phyloP scores from a whole-genome alignment of 2,329 filamentous ascomycete genomes.

The Xylariales sp. region DNA sequence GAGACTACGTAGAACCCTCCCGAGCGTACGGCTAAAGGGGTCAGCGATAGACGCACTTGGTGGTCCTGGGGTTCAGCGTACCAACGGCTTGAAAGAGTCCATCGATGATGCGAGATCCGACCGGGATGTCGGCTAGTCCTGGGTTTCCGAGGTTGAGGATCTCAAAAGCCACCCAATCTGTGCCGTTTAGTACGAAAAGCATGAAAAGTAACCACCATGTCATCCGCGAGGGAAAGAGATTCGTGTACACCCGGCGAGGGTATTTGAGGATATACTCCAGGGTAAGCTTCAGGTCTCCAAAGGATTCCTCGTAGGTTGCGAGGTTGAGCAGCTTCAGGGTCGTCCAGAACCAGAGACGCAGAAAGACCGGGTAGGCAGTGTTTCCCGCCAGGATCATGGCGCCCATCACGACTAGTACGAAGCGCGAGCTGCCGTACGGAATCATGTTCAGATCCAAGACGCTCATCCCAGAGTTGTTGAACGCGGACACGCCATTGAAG shows the following conservation, averaged over 20 bases:
- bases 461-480: constrained; percentile 56
- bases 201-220: constrained; percentile 49
- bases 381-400: constrained; percentile 41
- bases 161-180: constrained; percentile 50
- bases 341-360: constrained; percentile 41
- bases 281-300: constrained; percentile 28
- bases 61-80: constrained; percentile 18
- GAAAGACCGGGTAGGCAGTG: constrained; percentile 47
- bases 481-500: constrained; percentile 51
- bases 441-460: constrained; percentile 49
- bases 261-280: constrained; percentile 33
- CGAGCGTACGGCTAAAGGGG: constrained; percentile 38
- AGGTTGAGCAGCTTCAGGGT: constrained; percentile 28
- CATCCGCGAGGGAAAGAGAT: constrained; percentile 47
- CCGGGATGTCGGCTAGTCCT: constrained; percentile 37
- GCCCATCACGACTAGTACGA: constrained; percentile 24
- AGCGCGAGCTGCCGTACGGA: constrained; percentile 37
- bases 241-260: constrained; percentile 38
- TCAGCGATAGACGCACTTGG: not conserved
- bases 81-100: constrained; percentile 47
- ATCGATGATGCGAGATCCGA: constrained; percentile 42
- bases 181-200: constrained; percentile 26
- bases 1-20: constrained; percentile 50
- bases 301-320: constrained; percentile 19
- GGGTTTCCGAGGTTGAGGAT: constrained; percentile 48